Percentiles rank a stretch among this genome's conserved stretches.
These are phyloP conservation scores for Mytilinidion resinicola DNA, from an alignment of 495 filamentous ascomycete species.

Conservation along the genomic window DNA sequence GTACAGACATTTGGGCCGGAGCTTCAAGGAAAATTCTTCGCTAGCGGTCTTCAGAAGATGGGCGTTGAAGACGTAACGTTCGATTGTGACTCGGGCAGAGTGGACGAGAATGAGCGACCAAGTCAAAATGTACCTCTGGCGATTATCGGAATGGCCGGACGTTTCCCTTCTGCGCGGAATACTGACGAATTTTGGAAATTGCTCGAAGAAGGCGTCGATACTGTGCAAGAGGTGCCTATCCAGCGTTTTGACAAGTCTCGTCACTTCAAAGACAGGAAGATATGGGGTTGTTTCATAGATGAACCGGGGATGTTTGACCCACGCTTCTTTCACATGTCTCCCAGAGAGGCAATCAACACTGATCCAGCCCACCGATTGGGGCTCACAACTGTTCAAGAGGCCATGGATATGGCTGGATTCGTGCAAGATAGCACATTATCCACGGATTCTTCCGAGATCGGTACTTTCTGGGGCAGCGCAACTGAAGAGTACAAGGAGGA, in stretches of 20 bases:
- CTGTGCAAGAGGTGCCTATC: conserved; percentile 23
- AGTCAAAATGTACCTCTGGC: too few relatives aligned
- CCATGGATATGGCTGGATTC: conserved; percentile 37
- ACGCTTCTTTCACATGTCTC: conserved; percentile 39
- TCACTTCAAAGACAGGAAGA: conserved; percentile 22
- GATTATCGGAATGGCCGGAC: conserved; percentile 28
- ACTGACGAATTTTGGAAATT: conserved; percentile 28
- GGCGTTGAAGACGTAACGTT: background rate
- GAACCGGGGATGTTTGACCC: conserved; percentile 34
- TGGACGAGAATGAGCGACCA: too few relatives aligned
- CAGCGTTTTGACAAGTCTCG: conserved; percentile 23
- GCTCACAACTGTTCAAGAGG: conserved; percentile 37
- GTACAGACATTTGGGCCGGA: background rate
- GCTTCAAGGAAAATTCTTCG: background rate
- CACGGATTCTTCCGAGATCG: conserved; percentile 31
- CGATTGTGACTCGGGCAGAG: background rate
- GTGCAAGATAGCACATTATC: conserved; percentile 31
- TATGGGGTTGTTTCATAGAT: conserved; percentile 30
- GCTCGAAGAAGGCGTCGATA: conserved; percentile 18
- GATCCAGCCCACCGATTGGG: conserved; percentile 38
- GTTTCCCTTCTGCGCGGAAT: conserved; percentile 26
- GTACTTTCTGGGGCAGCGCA: conserved; percentile 37
- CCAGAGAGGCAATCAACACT: conserved; percentile 34
- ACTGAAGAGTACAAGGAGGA: conserved; percentile 33
- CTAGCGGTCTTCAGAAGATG: conserved; percentile 29